These are phyloP conservation scores for Phytophthora vignae DNA, from an alignment of 352 stramenopile genomes.

Conservation along the genomic window DNA sequence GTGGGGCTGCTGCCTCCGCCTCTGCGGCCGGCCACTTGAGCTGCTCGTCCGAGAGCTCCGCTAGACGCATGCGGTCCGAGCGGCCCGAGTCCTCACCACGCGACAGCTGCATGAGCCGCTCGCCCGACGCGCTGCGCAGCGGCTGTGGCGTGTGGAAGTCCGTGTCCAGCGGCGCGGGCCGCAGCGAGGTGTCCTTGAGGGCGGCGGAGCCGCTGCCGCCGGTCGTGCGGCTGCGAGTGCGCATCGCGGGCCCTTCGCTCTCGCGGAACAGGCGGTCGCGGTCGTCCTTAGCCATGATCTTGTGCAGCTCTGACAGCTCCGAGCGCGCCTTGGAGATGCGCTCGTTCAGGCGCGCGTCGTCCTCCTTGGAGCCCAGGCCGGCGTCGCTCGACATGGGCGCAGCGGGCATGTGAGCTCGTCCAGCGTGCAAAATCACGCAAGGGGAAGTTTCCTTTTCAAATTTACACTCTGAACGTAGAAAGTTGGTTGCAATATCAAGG, in stretches of 20 bases:
- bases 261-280: constrained; percentile 22
- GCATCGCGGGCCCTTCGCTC: constrained; percentile 36
- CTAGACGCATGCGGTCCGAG: constrained; percentile 78
- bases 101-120: constrained; percentile 61
- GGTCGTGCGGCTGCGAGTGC: constrained; percentile 37
- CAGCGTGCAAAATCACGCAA: constrained; percentile 23
- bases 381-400: constrained; percentile 28
- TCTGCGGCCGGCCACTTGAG: constrained; percentile 50
- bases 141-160: constrained; percentile 49
- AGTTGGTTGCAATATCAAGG: constrained; percentile 10
- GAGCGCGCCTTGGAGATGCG: constrained; percentile 63
- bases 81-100: constrained; percentile 50
- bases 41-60: constrained; percentile 79
- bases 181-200: constrained; percentile 6
- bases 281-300: constrained; percentile 52
- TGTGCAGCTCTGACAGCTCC: constrained; percentile 60
- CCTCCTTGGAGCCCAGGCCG: constrained; percentile 39
- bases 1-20: constrained; percentile 15
- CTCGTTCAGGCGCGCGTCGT: constrained; percentile 61
- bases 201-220: constrained; percentile 1
- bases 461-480: neutral
- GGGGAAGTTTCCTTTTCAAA: constrained; percentile 31
- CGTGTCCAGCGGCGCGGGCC: constrained; percentile 16
- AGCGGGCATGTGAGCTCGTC: constrained; percentile 27
- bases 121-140: constrained; percentile 37